These are phyloP conservation scores for Chaetomium strumarium DNA, from an alignment of 2,329 filamentous ascomycete species.

Conservation along the genomic window DNA sequence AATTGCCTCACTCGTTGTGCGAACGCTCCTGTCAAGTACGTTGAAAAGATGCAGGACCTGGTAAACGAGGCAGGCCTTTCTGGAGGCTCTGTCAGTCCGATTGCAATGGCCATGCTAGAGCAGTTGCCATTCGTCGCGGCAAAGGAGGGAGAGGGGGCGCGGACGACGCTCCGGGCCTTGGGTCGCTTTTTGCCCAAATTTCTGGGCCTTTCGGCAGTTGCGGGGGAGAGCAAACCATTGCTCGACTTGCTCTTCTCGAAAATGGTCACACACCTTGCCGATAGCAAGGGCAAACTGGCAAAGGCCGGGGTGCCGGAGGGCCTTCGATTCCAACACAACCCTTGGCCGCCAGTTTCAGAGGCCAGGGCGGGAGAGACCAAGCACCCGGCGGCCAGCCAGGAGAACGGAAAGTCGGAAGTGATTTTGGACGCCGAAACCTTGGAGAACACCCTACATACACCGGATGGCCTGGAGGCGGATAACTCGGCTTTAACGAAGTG, in stretches of 20 bases:
- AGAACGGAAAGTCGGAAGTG: neutral
- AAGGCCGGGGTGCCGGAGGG: constrained; percentile 15
- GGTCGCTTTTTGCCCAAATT: constrained; percentile 54
- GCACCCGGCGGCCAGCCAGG: neutral
- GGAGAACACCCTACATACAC: constrained; percentile 45
- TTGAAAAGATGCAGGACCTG: constrained; percentile 59
- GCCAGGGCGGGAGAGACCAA: neutral
- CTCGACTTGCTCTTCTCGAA: constrained; percentile 41
- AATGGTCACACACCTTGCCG: constrained; percentile 33
- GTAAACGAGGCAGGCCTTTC: constrained; percentile 33
- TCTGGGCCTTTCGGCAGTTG: constrained; percentile 48
- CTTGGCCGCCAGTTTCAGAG: constrained; percentile 3
- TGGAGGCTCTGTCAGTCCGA: constrained; percentile 48
- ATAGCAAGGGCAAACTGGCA: constrained; percentile 28
- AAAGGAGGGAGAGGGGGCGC: constrained; percentile 42
- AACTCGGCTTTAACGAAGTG: constrained; percentile 54
- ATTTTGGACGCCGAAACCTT: constrained; percentile 40
- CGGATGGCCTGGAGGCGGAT: constrained; percentile 44
- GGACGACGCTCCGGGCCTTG: constrained; percentile 42
- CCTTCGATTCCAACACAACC: constrained; percentile 13
- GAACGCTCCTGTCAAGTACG: constrained; percentile 73
- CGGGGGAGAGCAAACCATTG: constrained; percentile 43
- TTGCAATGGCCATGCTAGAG: constrained; percentile 66
- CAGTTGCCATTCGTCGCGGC: constrained; percentile 64
- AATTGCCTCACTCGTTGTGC: constrained; percentile 74